Percentiles rank a stretch among this genome's conserved stretches.
phyloP scores from a whole-genome alignment of 2,329 filamentous ascomycete genomes.

The Stagonosporopsis rhizophila region DNA sequence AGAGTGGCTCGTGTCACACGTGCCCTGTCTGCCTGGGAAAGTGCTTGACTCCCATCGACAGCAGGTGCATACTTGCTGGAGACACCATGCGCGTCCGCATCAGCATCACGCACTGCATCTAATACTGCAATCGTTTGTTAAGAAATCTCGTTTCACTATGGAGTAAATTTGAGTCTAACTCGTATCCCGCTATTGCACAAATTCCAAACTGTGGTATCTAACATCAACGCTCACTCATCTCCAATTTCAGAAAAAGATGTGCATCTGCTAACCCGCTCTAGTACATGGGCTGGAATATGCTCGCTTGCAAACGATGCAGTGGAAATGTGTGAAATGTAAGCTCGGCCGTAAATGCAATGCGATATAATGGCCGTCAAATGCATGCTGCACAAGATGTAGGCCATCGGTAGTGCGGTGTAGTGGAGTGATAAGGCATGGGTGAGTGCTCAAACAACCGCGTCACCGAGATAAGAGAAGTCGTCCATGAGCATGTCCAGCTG shows the following conservation, averaged over 20 bases:
- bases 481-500: slow-evolving; percentile 37
- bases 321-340: not conserved
- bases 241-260: not conserved
- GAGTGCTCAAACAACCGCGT: slow-evolving; percentile 34
- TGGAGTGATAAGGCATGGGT: not conserved
- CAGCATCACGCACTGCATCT: no score
- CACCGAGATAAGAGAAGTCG: slow-evolving; percentile 46
- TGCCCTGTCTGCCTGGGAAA: no score
- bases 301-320: not conserved
- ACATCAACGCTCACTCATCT: slow-evolving; percentile 1
- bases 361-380: slow-evolving; percentile 4
- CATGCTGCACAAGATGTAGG: slow-evolving; percentile 1
- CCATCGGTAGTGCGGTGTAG: not conserved
- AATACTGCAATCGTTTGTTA: no score
- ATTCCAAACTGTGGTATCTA: slow-evolving; percentile 2
- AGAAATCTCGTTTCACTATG: not conserved
- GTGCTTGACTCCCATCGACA: no score
- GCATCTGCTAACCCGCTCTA: slow-evolving; percentile 2
- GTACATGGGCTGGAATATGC: not conserved
- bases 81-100: no score
- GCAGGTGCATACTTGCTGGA: no score
- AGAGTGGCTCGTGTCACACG: no score
- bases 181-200: not conserved
- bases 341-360: not conserved
- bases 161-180: not conserved